Evolutionary conservation across 2,329 filamentous ascomycete genomes (phyloP).

Genomic region (Colletotrichum gloeosporioides): DNA sequence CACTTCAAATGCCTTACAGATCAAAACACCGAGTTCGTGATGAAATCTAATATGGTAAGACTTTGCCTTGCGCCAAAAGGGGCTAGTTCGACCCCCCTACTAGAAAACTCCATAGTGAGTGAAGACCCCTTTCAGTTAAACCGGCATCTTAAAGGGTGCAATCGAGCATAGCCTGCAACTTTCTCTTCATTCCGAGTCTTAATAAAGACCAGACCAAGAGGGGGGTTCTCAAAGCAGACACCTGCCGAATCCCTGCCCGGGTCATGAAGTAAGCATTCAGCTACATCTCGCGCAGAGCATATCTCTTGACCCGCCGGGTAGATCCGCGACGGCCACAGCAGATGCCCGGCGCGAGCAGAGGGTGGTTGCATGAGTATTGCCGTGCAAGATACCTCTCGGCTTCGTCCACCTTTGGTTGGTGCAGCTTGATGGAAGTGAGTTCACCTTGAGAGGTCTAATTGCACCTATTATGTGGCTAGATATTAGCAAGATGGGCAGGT

Average conservation of each 20-base stretch:
- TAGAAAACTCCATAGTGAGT: no score
- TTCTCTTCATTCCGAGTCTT: not conserved
- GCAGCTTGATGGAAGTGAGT: not conserved
- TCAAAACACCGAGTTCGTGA: not conserved
- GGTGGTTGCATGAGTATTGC: not conserved
- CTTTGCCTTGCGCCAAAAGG: not conserved
- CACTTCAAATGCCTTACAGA: not conserved
- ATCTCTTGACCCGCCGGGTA: not conserved
- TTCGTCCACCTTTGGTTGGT: not conserved
- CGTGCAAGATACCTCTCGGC: not conserved
- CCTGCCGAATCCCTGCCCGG: rapidly evolving
- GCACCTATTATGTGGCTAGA: not conserved
- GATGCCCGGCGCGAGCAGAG: not conserved
- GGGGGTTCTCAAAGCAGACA: not conserved
- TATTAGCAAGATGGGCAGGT: not conserved
- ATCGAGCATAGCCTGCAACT: not conserved
- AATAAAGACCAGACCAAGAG: not conserved
- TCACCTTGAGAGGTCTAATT: not conserved
- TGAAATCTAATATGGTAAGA: not conserved
- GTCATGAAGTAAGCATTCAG: not conserved
- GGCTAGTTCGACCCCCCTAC: not conserved
- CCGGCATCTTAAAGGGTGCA: not conserved
- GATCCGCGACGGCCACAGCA: not conserved
- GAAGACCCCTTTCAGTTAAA: no score
- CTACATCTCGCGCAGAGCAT: not conserved